Percentiles rank a stretch among this genome's conserved stretches.
Conservation (phyloP, 495 filamentous ascomycete genomes). For the Thozetella sp. region DNA sequence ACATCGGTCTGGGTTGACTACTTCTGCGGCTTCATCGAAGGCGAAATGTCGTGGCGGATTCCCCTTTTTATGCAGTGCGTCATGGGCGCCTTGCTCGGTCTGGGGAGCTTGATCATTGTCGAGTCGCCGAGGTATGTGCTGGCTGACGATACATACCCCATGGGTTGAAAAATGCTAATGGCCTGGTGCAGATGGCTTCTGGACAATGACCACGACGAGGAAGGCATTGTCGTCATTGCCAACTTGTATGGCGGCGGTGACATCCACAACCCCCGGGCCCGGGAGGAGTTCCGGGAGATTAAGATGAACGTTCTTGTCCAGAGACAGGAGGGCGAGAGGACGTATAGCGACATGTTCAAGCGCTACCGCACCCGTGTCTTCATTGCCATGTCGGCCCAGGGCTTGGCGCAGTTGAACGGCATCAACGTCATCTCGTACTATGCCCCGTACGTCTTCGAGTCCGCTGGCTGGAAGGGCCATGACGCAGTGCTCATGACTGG, state of each 20-base stretch:
- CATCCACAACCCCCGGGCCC: conserved; percentile 85
- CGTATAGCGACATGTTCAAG: conserved; percentile 92
- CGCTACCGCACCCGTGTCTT: conserved; percentile 91
- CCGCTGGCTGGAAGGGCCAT: conserved; percentile 89
- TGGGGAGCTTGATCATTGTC: conserved; percentile 89
- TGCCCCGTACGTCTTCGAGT: conserved; percentile 93
- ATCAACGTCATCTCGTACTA: conserved; percentile 99
- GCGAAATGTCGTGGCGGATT: conserved; percentile 85
- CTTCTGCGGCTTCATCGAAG: conserved; percentile 88
- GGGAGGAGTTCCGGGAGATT: conserved; percentile 95
- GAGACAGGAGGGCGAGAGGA: conserved; percentile 91
- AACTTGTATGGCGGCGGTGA: conserved; percentile 96
- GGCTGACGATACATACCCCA: no score
- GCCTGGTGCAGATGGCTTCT: conserved; percentile 79
- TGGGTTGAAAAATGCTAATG: conserved; percentile 15
- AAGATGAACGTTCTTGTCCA: conserved; percentile 95
- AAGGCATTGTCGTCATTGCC: conserved; percentile 96
- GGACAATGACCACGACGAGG: conserved; percentile 97
- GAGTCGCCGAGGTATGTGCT: conserved; percentile 84
- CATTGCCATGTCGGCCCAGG: conserved; percentile 98
- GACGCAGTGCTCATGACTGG: conserved; percentile 96
- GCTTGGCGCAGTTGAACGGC: conserved; percentile 92
- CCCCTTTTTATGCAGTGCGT: conserved; percentile 91
- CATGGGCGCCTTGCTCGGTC: conserved; percentile 82
- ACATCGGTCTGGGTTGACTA: conserved; percentile 99